phyloP scores from a whole-genome alignment of 805 yeast genomes.

The Saturnispora halmiae region DNA sequence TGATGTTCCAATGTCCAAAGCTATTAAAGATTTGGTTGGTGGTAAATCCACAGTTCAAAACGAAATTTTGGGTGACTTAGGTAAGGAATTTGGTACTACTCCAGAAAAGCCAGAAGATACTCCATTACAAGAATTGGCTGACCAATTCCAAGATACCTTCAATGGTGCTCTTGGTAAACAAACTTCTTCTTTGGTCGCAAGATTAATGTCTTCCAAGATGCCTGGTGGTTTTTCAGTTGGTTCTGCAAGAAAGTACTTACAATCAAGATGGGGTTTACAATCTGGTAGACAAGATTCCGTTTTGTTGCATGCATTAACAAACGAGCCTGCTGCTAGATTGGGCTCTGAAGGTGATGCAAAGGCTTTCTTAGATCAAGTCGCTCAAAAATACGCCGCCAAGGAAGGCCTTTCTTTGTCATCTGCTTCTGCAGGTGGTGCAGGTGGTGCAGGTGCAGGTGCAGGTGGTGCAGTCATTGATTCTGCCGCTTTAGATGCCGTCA shows the following conservation, averaged over 20 bases:
- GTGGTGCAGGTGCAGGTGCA: slow-evolving; percentile 41
- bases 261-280: slow-evolving; percentile 86
- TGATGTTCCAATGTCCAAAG: slow-evolving; percentile 78
- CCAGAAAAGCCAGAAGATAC: slow-evolving; percentile 99
- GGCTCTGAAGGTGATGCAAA: slow-evolving; percentile 85
- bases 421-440: slow-evolving; percentile 48
- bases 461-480: slow-evolving; percentile 89
- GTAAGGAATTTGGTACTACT: slow-evolving; percentile 95
- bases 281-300: slow-evolving; percentile 92
- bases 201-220: slow-evolving; percentile 94
- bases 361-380: slow-evolving; percentile 70
- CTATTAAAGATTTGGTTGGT: slow-evolving; percentile 94
- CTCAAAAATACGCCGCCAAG: slow-evolving; percentile 76
- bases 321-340: slow-evolving; percentile 87
- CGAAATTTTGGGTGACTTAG: slow-evolving; percentile 96
- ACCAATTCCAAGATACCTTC: slow-evolving; percentile 86
- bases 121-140: slow-evolving; percentile 92
- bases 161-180: slow-evolving; percentile 88
- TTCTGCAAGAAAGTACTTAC: slow-evolving; percentile 84
- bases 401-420: slow-evolving; percentile 72
- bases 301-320: slow-evolving; percentile 70
- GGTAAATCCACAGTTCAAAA: slow-evolving; percentile 99
- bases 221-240: slow-evolving; percentile 98
- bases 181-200: slow-evolving; percentile 77
- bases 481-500: slow-evolving; percentile 83